Evolutionary conservation across 257 asterid genomes (phyloP).

Genomic region (Gynochthodes officinalis): DNA sequence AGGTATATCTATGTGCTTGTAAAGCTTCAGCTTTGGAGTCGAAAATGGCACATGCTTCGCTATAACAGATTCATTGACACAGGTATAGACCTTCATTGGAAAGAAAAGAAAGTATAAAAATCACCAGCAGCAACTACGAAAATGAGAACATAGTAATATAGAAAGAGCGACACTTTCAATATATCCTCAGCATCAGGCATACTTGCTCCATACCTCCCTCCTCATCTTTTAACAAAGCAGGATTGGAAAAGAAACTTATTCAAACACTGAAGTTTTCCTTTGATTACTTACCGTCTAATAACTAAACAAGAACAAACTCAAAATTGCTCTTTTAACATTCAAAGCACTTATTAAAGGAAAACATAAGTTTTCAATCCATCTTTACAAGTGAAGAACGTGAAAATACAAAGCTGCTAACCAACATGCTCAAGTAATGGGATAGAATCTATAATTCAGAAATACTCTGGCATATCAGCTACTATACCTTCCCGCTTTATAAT

Average conservation of each 20-base stretch:
- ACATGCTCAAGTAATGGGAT: background rate
- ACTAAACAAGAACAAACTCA: background rate
- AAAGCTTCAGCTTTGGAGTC: conserved; percentile 49
- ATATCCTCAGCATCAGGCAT: background rate
- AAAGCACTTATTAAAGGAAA: background rate
- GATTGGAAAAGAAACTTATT: background rate
- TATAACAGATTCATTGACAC: conserved; percentile 49
- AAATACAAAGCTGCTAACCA: background rate
- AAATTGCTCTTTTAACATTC: background rate
- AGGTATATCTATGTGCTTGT: conserved; percentile 34
- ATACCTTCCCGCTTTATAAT: background rate
- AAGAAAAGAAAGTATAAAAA: conserved; percentile 10
- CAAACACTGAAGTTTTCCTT: background rate
- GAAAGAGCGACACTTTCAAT: background rate
- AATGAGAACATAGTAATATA: background rate
- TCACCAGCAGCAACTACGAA: conserved; percentile 5
- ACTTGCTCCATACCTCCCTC: background rate
- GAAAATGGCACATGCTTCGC: conserved; percentile 48
- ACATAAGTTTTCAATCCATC: background rate
- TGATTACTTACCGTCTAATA: background rate
- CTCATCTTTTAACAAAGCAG: background rate
- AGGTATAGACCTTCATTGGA: conserved; percentile 65
- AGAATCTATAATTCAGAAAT: background rate
- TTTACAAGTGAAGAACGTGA: background rate
- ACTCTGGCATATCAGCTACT: background rate